Evolutionary conservation across 2,329 filamentous ascomycete genomes (phyloP).

Genomic region (Verticillium nonalfalfae): DNA sequence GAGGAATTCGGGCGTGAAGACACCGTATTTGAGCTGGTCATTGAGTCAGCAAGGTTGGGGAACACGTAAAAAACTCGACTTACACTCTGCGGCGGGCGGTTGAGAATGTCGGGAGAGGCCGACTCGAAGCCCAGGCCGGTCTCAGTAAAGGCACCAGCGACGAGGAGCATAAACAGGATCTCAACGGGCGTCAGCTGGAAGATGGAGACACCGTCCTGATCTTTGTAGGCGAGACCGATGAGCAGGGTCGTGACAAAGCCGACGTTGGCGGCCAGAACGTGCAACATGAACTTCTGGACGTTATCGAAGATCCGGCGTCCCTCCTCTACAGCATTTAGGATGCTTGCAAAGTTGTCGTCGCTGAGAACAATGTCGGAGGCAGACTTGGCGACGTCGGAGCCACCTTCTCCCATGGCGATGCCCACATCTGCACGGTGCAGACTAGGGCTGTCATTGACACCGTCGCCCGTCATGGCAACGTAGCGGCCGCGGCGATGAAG

Average conservation of each 20-base stretch:
- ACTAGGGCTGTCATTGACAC: conserved; percentile 64
- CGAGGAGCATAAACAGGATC: conserved; percentile 71
- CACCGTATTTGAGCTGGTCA: conserved; percentile 35
- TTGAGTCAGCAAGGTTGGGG: background rate
- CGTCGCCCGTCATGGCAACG: conserved; percentile 65
- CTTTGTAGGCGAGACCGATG: conserved; percentile 64
- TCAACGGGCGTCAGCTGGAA: conserved; percentile 66
- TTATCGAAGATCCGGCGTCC: conserved; percentile 64
- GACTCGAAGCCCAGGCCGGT: conserved; percentile 67
- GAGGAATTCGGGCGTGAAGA: conserved; percentile 60
- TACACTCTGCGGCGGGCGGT: conserved; percentile 56
- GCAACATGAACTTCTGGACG: conserved; percentile 65
- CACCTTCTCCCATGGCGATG: conserved; percentile 63
- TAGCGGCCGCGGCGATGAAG: conserved; percentile 57
- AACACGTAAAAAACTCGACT: conserved; percentile 8
- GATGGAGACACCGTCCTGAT: conserved; percentile 54
- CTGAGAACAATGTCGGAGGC: conserved; percentile 60
- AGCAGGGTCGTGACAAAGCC: conserved; percentile 61
- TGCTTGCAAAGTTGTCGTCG: conserved; percentile 57
- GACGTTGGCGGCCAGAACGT: conserved; percentile 60
- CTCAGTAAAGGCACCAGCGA: conserved; percentile 63
- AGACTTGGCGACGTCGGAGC: conserved; percentile 64
- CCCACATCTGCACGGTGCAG: conserved; percentile 62
- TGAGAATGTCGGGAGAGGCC: conserved; percentile 60
- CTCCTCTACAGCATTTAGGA: conserved; percentile 48